Evolutionary conservation across 345 rosid genomes (phyloP).

Genomic region (Citropsis articulata): DNA sequence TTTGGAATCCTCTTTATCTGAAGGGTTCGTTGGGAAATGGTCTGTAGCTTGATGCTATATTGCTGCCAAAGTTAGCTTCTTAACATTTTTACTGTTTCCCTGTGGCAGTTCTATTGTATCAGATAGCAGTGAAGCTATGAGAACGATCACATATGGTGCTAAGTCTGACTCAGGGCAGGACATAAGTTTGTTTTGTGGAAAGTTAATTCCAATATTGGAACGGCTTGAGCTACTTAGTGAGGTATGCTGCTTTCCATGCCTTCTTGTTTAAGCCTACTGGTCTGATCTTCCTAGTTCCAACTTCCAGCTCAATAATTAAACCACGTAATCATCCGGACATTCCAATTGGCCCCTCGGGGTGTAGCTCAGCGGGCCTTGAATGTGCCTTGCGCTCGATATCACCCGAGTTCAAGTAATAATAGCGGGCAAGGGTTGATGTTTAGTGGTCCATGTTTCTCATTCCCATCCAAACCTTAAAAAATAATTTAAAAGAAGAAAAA

Average conservation of each 20-base stretch:
- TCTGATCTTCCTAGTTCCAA: not conserved
- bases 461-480: too few species aligned
- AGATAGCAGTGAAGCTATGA: slow-evolving; percentile 27
- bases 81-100: not conserved
- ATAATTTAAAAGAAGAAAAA: too few species aligned
- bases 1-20: not conserved
- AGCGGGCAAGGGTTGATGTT: too few species aligned
- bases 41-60: not conserved
- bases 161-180: slow-evolving; percentile 44
- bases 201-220: slow-evolving; percentile 66
- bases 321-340: not conserved
- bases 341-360: too few species aligned
- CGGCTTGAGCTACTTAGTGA: slow-evolving; percentile 76
- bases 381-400: too few species aligned
- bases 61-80: not conserved
- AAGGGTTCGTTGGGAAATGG: not conserved
- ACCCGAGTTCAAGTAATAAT: too few species aligned
- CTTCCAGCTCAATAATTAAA: not conserved
- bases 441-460: too few species aligned
- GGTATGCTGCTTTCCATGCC: slow-evolving; percentile 41
- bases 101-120: slow-evolving; percentile 44
- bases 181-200: slow-evolving; percentile 46
- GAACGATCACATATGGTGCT: slow-evolving; percentile 38
- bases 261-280: not conserved
- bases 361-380: too few species aligned